A percentile compares a stretch with the other conserved stretches of the same genome.
These are phyloP conservation scores for Dendrobium chrysotoxum DNA, from an alignment of 106 monocot genomes.

Conservation along the genomic window DNA sequence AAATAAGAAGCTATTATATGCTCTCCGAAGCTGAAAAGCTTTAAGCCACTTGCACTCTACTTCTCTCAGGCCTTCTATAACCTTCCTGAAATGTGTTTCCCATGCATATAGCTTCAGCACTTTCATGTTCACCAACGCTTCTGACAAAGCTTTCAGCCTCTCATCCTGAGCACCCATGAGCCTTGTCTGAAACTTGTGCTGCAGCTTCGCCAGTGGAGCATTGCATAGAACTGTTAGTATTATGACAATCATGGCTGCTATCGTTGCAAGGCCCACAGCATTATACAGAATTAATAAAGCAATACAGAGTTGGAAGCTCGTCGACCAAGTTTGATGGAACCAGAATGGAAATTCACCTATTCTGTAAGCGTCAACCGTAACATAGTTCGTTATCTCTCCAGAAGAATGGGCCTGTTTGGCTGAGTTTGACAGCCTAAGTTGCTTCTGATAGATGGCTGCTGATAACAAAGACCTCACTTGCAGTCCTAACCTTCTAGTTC, in stretches of 20 bases:
- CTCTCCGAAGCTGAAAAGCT: constrained; percentile 62
- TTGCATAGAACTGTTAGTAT: constrained; percentile 76
- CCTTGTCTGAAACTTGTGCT: constrained; percentile 74
- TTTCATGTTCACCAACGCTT: constrained; percentile 88
- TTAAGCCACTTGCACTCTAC: constrained; percentile 65
- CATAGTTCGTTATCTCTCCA: constrained; percentile 89
- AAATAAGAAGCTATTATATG: constrained; percentile 73
- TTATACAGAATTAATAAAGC: constrained; percentile 76
- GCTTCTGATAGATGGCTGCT: constrained; percentile 81
- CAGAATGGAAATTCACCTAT: constrained; percentile 89
- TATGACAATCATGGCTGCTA: constrained; percentile 68
- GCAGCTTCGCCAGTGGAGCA: constrained; percentile 74
- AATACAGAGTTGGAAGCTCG: constrained; percentile 71
- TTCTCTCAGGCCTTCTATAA: constrained; percentile 58
- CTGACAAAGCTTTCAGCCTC: constrained; percentile 87
- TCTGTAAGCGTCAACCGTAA: constrained; percentile 88
- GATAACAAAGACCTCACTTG: constrained; percentile 76
- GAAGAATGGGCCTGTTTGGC: constrained; percentile 72
- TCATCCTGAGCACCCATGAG: constrained; percentile 83
- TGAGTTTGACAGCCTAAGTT: constrained; percentile 61
- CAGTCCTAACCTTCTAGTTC: constrained; percentile 59
- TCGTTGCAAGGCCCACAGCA: constrained; percentile 77
- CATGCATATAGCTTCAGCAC: constrained; percentile 97
- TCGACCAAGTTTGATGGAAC: constrained; percentile 95
- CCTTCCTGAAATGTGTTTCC: constrained; percentile 71